Percentiles rank a stretch among this genome's conserved stretches.
These are phyloP conservation scores for Thraustochytrium striatum DNA, from an alignment of 352 stramenopile species.

Conservation along the genomic window DNA sequence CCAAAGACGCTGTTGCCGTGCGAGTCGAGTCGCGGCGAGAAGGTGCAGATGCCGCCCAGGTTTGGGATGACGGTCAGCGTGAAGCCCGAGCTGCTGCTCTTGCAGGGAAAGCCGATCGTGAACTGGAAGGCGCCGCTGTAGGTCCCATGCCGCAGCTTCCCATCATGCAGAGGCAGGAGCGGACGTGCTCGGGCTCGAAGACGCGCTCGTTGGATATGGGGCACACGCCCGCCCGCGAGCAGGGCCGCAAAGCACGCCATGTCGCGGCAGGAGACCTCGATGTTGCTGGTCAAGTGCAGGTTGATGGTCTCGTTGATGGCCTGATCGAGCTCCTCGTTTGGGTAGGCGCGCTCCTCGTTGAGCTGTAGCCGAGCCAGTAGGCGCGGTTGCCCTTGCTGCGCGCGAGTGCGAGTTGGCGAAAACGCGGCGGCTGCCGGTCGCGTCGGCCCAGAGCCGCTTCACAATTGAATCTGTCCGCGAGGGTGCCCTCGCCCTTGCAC, in stretches of 20 bases:
- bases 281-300: conserved; percentile 57
- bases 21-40: conserved; percentile 57
- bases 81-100: conserved; percentile 54
- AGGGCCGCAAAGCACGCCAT: conserved; percentile 56
- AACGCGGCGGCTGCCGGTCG: conserved; percentile 49
- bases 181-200: conserved; percentile 52
- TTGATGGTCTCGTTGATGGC: conserved; percentile 54
- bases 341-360: conserved; percentile 53
- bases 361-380: conserved; percentile 54
- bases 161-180: conserved; percentile 54
- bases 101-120: conserved; percentile 56
- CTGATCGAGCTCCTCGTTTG: conserved; percentile 44
- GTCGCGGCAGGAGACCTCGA: conserved; percentile 53
- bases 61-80: conserved; percentile 57
- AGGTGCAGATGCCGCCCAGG: conserved; percentile 55
- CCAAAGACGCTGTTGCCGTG: conserved; percentile 53
- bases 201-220: conserved; percentile 55
- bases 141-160: conserved; percentile 58
- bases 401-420: conserved; percentile 56
- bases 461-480: conserved; percentile 55
- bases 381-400: conserved; percentile 50
- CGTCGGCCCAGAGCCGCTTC: conserved; percentile 51
- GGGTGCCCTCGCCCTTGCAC: neutral
- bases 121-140: conserved; percentile 55
- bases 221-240: conserved; percentile 57